Evolutionary conservation across 805 yeast species (phyloP).

Genomic region (Grigorovia jiainica): DNA sequence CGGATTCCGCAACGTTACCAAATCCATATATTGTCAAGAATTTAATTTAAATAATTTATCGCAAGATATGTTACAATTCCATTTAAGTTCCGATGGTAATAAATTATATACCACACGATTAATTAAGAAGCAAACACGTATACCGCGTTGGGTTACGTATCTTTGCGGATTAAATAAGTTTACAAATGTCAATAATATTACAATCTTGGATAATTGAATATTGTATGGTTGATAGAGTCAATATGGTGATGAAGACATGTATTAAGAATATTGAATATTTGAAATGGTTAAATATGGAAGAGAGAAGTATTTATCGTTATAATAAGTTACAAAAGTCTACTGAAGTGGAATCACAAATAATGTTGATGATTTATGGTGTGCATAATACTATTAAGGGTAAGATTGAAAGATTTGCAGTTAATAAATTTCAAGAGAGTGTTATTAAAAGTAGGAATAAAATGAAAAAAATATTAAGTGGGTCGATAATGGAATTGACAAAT

Average conservation of each 20-base stretch:
- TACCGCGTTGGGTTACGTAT: slow-evolving; percentile 67
- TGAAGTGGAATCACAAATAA: slow-evolving; percentile 36
- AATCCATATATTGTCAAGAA: background rate
- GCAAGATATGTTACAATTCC: slow-evolving; percentile 2
- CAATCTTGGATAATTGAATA: slow-evolving; percentile 78
- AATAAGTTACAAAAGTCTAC: slow-evolving; percentile 31
- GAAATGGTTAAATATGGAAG: slow-evolving; percentile 68
- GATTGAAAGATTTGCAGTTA: slow-evolving; percentile 76
- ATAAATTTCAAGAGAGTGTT: slow-evolving; percentile 58
- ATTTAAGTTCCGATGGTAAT: slow-evolving; percentile 56
- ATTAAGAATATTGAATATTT: slow-evolving; percentile 81
- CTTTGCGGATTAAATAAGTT: slow-evolving; percentile 20
- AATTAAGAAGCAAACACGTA: slow-evolving; percentile 66
- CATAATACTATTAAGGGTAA: slow-evolving; percentile 46
- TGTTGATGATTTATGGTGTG: slow-evolving; percentile 30
- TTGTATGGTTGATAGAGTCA: slow-evolving; percentile 57
- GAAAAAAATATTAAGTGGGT: slow-evolving; percentile 9
- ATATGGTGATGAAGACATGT: slow-evolving; percentile 51
- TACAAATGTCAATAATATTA: slow-evolving; percentile 28
- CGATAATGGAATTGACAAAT: background rate
- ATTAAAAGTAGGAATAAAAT: slow-evolving; percentile 61
- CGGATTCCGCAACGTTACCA: slow-evolving; percentile 62
- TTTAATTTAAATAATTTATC: slow-evolving; percentile 6
- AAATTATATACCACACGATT: slow-evolving; percentile 62
- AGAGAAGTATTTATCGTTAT: slow-evolving; percentile 48